Conservation (phyloP, 2,329 filamentous ascomycete species). For the Tolypocladium guangdongense region DNA sequence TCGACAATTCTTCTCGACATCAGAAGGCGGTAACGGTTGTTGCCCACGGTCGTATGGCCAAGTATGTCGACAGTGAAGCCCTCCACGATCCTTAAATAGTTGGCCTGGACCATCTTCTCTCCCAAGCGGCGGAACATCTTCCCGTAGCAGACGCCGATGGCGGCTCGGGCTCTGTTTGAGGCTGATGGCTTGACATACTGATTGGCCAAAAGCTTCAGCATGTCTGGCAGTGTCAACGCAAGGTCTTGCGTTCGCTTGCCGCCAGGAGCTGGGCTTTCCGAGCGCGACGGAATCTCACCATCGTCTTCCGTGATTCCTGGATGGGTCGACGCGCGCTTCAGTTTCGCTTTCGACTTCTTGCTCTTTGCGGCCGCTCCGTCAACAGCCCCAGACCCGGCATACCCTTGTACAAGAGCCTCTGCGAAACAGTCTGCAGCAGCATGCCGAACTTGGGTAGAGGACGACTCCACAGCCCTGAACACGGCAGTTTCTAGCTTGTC, state of each 20-base stretch:
- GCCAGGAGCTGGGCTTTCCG: conserved; percentile 62
- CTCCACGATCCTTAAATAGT: conserved; percentile 71
- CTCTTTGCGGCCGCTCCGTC: conserved; percentile 44
- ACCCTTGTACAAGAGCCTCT: conserved; percentile 70
- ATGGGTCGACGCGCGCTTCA: conserved; percentile 49
- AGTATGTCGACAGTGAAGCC: conserved; percentile 74
- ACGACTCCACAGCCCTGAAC: conserved; percentile 79
- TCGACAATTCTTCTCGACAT: conserved; percentile 77
- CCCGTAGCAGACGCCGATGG: conserved; percentile 78
- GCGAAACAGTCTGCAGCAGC: conserved; percentile 80
- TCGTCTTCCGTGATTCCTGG: conserved; percentile 57
- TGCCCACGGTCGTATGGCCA: conserved; percentile 61
- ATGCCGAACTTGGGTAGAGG: conserved; percentile 64
- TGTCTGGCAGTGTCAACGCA: conserved; percentile 62
- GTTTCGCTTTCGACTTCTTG: conserved; percentile 59
- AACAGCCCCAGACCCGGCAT: conserved; percentile 37
- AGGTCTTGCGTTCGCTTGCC: conserved; percentile 62
- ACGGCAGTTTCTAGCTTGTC: conserved; percentile 74
- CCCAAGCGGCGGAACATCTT: conserved; percentile 69
- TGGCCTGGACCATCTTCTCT: conserved; percentile 69
- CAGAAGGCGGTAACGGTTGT: conserved; percentile 80
- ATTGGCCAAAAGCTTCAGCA: conserved; percentile 65
- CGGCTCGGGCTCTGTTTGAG: conserved; percentile 69
- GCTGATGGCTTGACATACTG: conserved; percentile 74
- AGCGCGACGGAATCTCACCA: conserved; percentile 55